Conservation (phyloP, 2,329 filamentous ascomycete species). For the Aspergillus jensenii region DNA sequence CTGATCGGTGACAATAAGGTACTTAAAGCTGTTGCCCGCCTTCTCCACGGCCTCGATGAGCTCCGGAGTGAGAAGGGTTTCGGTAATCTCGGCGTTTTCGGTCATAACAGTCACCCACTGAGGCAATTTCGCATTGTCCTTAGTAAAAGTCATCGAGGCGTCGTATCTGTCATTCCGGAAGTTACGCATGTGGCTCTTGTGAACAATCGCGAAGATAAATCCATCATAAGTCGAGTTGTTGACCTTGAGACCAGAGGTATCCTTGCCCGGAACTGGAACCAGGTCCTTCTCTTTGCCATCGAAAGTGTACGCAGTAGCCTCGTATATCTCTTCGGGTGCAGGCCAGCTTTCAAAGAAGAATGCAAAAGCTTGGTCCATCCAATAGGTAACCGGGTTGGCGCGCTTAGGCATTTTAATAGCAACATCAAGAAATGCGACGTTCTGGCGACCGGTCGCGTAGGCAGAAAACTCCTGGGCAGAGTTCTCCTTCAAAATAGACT, state of each 20-base stretch:
- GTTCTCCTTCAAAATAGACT: constrained; percentile 76
- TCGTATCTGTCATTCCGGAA: constrained; percentile 93
- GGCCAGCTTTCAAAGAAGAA: constrained; percentile 79
- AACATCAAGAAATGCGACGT: constrained; percentile 86
- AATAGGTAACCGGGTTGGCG: constrained; percentile 72
- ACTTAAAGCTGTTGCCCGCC: constrained; percentile 80
- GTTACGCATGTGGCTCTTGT: constrained; percentile 90
- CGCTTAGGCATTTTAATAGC: constrained; percentile 79
- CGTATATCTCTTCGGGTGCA: constrained; percentile 68
- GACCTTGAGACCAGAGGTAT: constrained; percentile 57
- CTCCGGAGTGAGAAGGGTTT: constrained; percentile 82
- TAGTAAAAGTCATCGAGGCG: constrained; percentile 85
- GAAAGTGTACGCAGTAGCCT: constrained; percentile 81
- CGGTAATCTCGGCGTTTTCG: constrained; percentile 92
- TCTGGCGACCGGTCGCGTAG: constrained; percentile 89
- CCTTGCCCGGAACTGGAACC: constrained; percentile 63
- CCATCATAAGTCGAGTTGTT: constrained; percentile 71
- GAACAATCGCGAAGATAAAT: constrained; percentile 92
- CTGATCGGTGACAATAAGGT: constrained; percentile 86
- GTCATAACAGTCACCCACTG: constrained; percentile 92
- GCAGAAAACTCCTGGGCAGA: constrained; percentile 80
- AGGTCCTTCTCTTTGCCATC: constrained; percentile 85
- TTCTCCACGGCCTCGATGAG: constrained; percentile 75
- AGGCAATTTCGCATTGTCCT: constrained; percentile 88
- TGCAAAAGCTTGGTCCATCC: constrained; percentile 67